Base-by-base conservation (phyloP, 2,329 filamentous ascomycete genomes). In the Remersonia thermophila region DNA sequence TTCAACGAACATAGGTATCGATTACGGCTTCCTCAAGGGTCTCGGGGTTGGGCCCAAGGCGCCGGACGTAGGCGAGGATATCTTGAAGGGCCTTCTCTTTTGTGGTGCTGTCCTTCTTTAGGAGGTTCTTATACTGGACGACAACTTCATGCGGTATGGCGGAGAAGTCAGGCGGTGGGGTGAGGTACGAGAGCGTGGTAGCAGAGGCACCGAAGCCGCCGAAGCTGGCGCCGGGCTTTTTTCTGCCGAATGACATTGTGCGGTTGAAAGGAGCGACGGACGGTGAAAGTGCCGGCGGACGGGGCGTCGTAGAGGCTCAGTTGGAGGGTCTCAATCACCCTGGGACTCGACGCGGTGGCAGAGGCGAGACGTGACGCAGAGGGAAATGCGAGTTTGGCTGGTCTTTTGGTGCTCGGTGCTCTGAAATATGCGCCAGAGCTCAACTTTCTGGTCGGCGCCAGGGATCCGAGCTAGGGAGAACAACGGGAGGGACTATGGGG, bases 81-180 rank as follows among this genome's bases (percentile, higher is more conserved):
- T 96, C 89, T 49, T 96, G 87, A 18, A 98, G 64, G 0, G 84
- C 89, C 56, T 89, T 94, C 7, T 80, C 71, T 55, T 94, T 93
- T 27, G 91, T 98, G 9, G 77, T 93, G 51, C 79, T 80, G 61
- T 95, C 89, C 60, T 91, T 93, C 62, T 96, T 98, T 34, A 79
- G 70, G 3, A 95, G 61, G 49, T 93, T 94, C 59, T 95, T 93
- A 62, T 95, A 84, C n/a, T 79, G 76, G 11, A 96, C 86, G 27
- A 89, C 76, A 27, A 89, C 67, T 51, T 91, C 82, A 49, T 94
- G 79, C 30, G 77, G 80, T 41, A 98, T 76, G 30, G 63, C 64
- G 25, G 77, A 76, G 47, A 94, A 74, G 51, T 94, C 81, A 32
- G 83, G 83, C 8, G 85, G 83, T 51, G 93, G 86, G 36, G 82